A percentile compares a stretch with the other conserved stretches of the same genome.
Conservation (phyloP, 768 basidiomycete species). For the Trametes elegans region DNA sequence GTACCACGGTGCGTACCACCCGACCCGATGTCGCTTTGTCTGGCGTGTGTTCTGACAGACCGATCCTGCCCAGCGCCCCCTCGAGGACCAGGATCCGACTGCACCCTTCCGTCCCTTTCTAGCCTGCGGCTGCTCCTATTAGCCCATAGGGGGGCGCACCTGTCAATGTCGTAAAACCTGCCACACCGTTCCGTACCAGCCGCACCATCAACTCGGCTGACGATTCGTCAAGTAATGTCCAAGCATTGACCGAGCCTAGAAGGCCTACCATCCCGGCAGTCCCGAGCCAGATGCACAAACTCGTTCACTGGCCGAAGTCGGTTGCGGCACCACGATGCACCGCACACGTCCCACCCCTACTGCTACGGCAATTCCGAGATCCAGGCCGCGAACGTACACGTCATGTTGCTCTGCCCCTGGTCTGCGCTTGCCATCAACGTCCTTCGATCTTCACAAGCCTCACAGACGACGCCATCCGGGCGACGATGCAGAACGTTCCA, state of each 20-base stretch:
- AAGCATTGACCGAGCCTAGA: slow-evolving; percentile 7
- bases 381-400: background rate
- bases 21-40: background rate
- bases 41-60: background rate
- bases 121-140: background rate
- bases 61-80: background rate
- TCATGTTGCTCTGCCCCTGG: slow-evolving; percentile 1
- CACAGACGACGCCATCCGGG: slow-evolving; percentile 2
- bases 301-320: background rate
- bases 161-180: slow-evolving; percentile 11
- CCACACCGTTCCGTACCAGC: slow-evolving; percentile 9
- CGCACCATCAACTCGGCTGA: background rate
- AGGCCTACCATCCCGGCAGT: background rate
- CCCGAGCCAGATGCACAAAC: background rate
- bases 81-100: too few species aligned
- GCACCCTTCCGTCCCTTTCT: too few species aligned
- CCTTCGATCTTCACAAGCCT: slow-evolving; percentile 2
- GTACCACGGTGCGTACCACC: background rate
- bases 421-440: slow-evolving; percentile 13
- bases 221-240: background rate
- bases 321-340: background rate
- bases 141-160: background rate
- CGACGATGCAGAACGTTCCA: slow-evolving; percentile 2
- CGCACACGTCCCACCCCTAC: background rate
- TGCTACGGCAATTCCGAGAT: background rate